Base-by-base conservation (phyloP, 371 early-diverging fungal genomes). In the Rhizomucor miehei region DNA sequence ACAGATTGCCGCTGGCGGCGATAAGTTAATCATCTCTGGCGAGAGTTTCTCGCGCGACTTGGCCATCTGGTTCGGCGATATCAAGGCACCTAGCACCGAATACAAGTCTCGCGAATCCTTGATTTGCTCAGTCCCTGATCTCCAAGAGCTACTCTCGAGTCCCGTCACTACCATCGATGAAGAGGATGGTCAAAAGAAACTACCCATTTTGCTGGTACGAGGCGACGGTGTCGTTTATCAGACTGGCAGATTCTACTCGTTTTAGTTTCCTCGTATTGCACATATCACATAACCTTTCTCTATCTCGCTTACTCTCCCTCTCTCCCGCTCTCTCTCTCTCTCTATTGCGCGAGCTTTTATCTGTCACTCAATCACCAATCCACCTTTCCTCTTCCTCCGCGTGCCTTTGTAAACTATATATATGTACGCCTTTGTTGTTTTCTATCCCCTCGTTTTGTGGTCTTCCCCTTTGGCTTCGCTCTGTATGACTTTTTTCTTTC, bases 51-150 rank as follows among this genome's bases (percentile, higher is more conserved):
- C 82, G 0, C 79, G 80, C 2, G 85, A 87, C 47, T 64, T 89
- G 48, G 69, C 74, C 5, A 80, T 90, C 19, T 79, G 84, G 80
- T 89, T 90, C 64, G 89, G 86, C n/a, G 83, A 83, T 51, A 60
- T 79, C 41, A 69, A 74, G 48, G 68, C 80, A 6, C 73, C 77
- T 12, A 53, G 56, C 41, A 82, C 80, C 10, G 82, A 82, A 21
- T 75, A 67, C 50, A 67, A 73, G 46, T 78, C 77, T 0, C 70
- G 71, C 25, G 81, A 84, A 41, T 56, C 63, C 9, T 43, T 82
- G 10, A 59, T 62, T 13, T 82, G 80, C 25, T 59, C 60, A 12
- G 61, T 83, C 20, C 86, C 86, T 9, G 57, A 56, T 36, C 24
- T 50, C 12, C 40, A 63, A 13, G 61, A 64, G 11, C 47, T 75